Conservation (phyloP, 768 basidiomycete species). For the Gautieria morchelliformis region DNA sequence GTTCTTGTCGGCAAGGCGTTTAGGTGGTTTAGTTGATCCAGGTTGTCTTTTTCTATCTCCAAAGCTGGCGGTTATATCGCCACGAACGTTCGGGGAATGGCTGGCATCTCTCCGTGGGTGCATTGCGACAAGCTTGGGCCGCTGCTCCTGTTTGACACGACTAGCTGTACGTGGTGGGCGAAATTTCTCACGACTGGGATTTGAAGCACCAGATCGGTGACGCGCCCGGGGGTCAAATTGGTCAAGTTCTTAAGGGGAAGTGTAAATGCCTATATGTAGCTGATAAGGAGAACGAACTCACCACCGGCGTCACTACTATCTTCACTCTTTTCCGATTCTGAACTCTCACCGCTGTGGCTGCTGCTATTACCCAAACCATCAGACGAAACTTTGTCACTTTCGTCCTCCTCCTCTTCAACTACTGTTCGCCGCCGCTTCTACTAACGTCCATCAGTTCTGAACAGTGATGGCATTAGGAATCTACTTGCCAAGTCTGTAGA, state of each 20-base stretch:
- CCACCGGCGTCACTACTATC: slow-evolving; percentile 38
- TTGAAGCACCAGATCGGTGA: slow-evolving; percentile 7
- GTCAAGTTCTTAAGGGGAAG: slow-evolving; percentile 14
- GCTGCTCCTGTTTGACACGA: background rate
- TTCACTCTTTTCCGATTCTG: slow-evolving; percentile 23
- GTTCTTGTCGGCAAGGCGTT: slow-evolving; percentile 4
- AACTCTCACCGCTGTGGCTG: slow-evolving; percentile 18
- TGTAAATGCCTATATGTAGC: background rate
- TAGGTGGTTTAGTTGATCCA: slow-evolving; percentile 2
- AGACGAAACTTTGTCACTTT: slow-evolving; percentile 62
- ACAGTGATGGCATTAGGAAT: background rate
- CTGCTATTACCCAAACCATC: slow-evolving; percentile 31
- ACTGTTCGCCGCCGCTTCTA: slow-evolving; percentile 48
- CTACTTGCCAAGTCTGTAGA: slow-evolving; percentile 45
- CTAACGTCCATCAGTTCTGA: slow-evolving; percentile 2
- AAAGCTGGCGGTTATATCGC: slow-evolving; percentile 51
- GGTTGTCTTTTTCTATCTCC: slow-evolving; percentile 48
- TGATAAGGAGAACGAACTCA: slow-evolving; percentile 9
- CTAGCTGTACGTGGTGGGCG: background rate
- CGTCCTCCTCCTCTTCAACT: slow-evolving; percentile 83
- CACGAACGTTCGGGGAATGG: slow-evolving; percentile 11
- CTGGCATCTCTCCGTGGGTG: slow-evolving; percentile 30
- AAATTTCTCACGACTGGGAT: background rate
- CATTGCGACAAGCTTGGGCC: slow-evolving; percentile 55
- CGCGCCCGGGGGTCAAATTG: slow-evolving; percentile 14